Percentiles rank a stretch among this genome's conserved stretches.
phyloP scores from a whole-genome alignment of 257 asterid species.

The Misopates orontium region DNA sequence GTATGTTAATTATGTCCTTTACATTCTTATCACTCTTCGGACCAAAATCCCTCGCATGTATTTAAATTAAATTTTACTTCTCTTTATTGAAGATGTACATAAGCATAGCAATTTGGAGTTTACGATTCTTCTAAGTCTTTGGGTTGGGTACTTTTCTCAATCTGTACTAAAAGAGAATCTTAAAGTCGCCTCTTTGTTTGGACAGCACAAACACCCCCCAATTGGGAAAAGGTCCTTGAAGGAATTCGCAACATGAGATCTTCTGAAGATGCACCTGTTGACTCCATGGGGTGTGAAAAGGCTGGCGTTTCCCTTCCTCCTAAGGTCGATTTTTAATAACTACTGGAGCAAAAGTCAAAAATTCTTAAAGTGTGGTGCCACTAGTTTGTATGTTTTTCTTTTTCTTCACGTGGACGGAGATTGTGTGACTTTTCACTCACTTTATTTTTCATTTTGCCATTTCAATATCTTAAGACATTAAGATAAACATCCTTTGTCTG shows the following conservation, averaged over 20 bases:
- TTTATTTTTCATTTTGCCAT: background rate
- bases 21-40: constrained; percentile 1
- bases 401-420: background rate
- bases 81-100: background rate
- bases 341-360: background rate
- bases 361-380: background rate
- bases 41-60: constrained; percentile 1
- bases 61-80: background rate
- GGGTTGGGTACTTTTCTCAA: background rate
- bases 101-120: background rate
- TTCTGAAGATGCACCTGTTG: constrained; percentile 94
- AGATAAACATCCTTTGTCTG: background rate
- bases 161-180: constrained; percentile 19
- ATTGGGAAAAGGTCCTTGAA: constrained; percentile 82
- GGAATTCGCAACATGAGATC: constrained; percentile 89
- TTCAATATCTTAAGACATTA: background rate
- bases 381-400: background rate
- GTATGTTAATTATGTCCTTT: constrained; percentile 47
- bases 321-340: constrained; percentile 46
- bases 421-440: background rate
- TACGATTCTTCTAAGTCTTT: background rate
- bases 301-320: constrained; percentile 95
- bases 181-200: constrained; percentile 3
- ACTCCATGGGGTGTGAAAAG: constrained; percentile 96
- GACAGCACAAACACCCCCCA: constrained; percentile 56